Conservation (phyloP, 768 basidiomycete species). For the Russula compacta region DNA sequence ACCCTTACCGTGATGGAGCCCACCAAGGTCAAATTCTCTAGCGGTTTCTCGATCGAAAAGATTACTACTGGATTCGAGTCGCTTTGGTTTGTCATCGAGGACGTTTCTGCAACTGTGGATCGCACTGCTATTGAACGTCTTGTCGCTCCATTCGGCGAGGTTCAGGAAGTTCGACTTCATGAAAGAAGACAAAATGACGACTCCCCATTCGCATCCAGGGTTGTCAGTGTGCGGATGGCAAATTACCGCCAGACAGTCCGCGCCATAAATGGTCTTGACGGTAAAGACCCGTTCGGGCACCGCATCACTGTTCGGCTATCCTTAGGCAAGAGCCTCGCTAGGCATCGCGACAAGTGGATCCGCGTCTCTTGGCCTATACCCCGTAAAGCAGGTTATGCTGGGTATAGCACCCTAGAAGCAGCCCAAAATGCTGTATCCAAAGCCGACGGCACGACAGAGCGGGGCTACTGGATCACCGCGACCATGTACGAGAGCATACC, state of each 20-base stretch:
- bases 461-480: conserved; percentile 38
- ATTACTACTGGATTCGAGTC: conserved; percentile 64
- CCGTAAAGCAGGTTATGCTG: conserved; percentile 46
- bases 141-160: conserved; percentile 39
- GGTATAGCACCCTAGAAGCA: conserved; percentile 41
- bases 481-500: conserved; percentile 48
- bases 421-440: conserved; percentile 44
- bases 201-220: conserved; percentile 21
- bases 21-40: conserved; percentile 44
- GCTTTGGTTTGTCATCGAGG: conserved; percentile 45
- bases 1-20: conserved; percentile 40
- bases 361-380: conserved; percentile 56
- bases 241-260: conserved; percentile 40
- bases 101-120: conserved; percentile 35
- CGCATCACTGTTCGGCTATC: conserved; percentile 39
- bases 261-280: conserved; percentile 47
- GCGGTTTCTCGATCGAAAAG: conserved; percentile 51
- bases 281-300: conserved; percentile 30
- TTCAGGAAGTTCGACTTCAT: conserved; percentile 30
- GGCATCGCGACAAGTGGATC: conserved; percentile 45
- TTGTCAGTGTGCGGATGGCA: conserved; percentile 40
- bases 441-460: conserved; percentile 31
- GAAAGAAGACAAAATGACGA: background rate
- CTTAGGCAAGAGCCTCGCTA: conserved; percentile 29
- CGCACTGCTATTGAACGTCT: conserved; percentile 30